Conservation (phyloP, 768 basidiomycete genomes). For the Lactifluus echinatus region DNA sequence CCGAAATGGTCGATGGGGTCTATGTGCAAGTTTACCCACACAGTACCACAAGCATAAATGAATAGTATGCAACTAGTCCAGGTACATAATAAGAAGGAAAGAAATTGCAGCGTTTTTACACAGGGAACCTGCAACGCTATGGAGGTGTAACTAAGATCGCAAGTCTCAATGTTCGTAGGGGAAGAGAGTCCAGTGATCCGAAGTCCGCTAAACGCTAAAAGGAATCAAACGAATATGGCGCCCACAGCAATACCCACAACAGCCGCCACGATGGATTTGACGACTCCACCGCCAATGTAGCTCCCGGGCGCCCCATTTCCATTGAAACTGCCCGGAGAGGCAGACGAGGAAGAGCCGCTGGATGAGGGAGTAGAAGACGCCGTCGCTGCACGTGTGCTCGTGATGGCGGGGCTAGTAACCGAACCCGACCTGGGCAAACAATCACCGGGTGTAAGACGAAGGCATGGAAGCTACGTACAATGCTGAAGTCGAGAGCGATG, state of each 20-base stretch:
- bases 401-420: neutral
- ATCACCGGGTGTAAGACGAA: neutral
- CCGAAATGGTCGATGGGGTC: neutral
- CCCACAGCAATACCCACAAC: constrained; percentile 13
- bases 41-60: neutral
- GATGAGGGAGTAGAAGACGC: neutral
- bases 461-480: neutral
- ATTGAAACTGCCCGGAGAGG: constrained; percentile 8
- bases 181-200: constrained; percentile 1
- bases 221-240: constrained; percentile 3
- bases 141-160: neutral
- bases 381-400: neutral
- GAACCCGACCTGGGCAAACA: constrained; percentile 4
- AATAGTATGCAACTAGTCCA: constrained; percentile 3
- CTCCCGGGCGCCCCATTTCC: constrained; percentile 6
- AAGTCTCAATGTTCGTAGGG: neutral
- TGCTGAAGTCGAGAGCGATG: neutral
- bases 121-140: neutral
- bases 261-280: neutral
- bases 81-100: neutral
- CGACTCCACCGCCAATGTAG: neutral
- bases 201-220: neutral
- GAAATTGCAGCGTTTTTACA: neutral
- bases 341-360: neutral
- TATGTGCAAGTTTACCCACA: neutral